Evolutionary conservation across 768 basidiomycete genomes (phyloP).

Genomic region (Lactarius deliciosus): DNA sequence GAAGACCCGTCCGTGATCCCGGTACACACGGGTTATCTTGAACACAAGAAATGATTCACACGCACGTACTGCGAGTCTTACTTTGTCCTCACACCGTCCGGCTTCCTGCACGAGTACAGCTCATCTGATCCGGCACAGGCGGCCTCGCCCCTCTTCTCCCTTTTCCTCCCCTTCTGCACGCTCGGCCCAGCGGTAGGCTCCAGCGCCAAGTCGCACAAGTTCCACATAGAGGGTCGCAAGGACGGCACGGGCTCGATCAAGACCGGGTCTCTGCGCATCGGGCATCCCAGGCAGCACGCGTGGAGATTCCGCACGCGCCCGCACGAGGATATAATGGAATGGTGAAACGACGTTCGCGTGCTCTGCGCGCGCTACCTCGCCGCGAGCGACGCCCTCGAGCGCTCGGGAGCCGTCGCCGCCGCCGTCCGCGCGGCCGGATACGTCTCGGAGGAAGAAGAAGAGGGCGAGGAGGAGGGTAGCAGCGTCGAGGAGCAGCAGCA

Average conservation of each 20-base stretch:
- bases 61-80: conserved; percentile 81
- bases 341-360: conserved; percentile 99
- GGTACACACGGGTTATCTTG: conserved; percentile 86
- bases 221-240: conserved; percentile 92
- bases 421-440: conserved; percentile 91
- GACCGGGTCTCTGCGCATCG: conserved; percentile 47
- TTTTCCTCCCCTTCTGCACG: conserved; percentile 89
- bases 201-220: conserved; percentile 80
- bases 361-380: conserved; percentile 91
- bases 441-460: conserved; percentile 74
- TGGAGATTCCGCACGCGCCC: conserved; percentile 90
- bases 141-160: conserved; percentile 77
- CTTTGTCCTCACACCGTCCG: conserved; percentile 92
- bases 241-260: conserved; percentile 72
- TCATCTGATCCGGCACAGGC: conserved; percentile 66
- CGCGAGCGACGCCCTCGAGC: conserved; percentile 89
- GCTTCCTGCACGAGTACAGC: conserved; percentile 91
- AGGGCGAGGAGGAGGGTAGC: conserved; percentile 60
- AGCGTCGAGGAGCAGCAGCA: conserved; percentile 52
- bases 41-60: conserved; percentile 96
- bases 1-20: conserved; percentile 83
- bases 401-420: conserved; percentile 88
- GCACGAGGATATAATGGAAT: conserved; percentile 99
- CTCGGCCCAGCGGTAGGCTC: conserved; percentile 83
- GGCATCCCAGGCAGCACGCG: conserved; percentile 52